phyloP scores from a whole-genome alignment of 2,329 filamentous ascomycete genomes.

The Ceratocystiopsis sp. region DNA sequence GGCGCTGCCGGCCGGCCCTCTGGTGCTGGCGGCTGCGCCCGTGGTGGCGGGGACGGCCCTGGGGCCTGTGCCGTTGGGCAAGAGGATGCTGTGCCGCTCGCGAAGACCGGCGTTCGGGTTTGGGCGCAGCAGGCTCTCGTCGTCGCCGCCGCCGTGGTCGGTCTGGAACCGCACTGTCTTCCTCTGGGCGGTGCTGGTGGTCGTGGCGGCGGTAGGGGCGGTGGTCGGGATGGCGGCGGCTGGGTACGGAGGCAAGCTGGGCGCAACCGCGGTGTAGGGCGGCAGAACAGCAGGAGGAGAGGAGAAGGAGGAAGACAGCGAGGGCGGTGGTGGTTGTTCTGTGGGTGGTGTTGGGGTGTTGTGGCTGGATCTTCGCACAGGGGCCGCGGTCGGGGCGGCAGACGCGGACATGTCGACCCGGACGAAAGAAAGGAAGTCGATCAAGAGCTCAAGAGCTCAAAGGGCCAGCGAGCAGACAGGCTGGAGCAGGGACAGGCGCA shows the following conservation, averaged over 20 bases:
- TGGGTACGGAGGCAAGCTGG: background rate
- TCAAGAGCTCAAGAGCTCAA: too few species aligned
- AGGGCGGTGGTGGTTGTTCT: too few species aligned
- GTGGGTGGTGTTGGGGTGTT: too few species aligned
- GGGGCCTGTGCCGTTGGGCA: background rate
- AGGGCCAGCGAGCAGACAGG: too few species aligned
- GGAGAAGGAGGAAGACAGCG: constrained; percentile 1
- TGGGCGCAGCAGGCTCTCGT: too few species aligned
- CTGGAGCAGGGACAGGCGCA: background rate
- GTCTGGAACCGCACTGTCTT: constrained; percentile 10
- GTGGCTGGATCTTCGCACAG: too few species aligned
- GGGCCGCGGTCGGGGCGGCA: background rate
- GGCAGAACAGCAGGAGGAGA: background rate
- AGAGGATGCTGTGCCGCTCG: background rate
- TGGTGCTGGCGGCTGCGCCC: too few species aligned
- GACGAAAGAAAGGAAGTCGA: too few species aligned
- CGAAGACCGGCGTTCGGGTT: background rate
- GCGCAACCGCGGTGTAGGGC: background rate
- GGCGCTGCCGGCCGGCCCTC: too few species aligned
- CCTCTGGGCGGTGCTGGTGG: constrained; percentile 1
- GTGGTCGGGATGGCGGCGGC: background rate
- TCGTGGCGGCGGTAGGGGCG: background rate
- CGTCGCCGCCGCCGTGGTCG: background rate
- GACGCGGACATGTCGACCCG: constrained; percentile 5
- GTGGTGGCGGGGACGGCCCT: too few species aligned